These are phyloP conservation scores for Tieghemostelium lacteum DNA, from an alignment of 78 protist genomes.

Conservation along the genomic window DNA sequence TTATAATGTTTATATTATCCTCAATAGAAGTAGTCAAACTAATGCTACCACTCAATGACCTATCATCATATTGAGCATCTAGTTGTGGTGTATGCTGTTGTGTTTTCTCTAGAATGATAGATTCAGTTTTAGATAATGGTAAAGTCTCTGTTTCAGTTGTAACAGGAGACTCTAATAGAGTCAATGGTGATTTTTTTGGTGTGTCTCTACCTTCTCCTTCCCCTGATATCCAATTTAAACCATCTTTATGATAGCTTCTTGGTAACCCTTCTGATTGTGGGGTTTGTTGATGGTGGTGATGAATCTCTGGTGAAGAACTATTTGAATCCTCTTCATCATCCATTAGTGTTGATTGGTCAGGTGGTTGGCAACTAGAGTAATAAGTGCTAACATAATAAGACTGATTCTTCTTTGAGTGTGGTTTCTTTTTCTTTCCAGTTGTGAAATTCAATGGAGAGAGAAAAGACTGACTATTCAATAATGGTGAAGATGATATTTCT, in stretches of 20 bases:
- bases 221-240: too few relatives aligned
- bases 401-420: conserved; percentile 35
- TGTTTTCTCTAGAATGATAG: too few relatives aligned
- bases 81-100: too few relatives aligned
- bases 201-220: too few relatives aligned
- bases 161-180: too few relatives aligned
- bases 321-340: neutral
- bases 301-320: neutral
- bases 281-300: neutral
- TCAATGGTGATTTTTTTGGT: too few relatives aligned
- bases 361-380: conserved; percentile 61
- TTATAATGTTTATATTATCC: too few relatives aligned
- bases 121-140: too few relatives aligned
- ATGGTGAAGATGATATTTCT: conserved; percentile 18
- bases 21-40: too few relatives aligned
- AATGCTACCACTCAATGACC: too few relatives aligned
- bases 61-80: too few relatives aligned
- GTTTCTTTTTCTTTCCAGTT: conserved; percentile 31
- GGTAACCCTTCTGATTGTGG: neutral
- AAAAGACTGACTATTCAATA: conserved; percentile 19
- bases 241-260: neutral
- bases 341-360: conserved; percentile 2
- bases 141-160: too few relatives aligned
- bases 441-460: conserved; percentile 75
- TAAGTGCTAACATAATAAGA: conserved; percentile 47